Evolutionary conservation across 169 alveolate species (phyloP), one percentile per base, ranked within the genome.

Genomic region (Cyclospora cayetanensis): DNA sequence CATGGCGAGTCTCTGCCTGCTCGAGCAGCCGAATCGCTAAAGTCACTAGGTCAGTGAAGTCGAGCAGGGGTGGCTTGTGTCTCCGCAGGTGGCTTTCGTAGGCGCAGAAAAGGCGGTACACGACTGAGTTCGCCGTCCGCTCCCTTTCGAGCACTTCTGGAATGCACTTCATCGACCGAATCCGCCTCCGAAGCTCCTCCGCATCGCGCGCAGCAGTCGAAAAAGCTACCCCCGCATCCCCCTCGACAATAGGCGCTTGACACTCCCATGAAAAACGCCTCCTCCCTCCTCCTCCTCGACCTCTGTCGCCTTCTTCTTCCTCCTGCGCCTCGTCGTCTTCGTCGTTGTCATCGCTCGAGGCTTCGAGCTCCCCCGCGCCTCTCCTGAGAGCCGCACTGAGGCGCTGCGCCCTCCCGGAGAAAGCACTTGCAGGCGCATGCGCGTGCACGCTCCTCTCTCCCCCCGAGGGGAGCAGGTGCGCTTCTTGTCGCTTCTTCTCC

Each of bases 41-140:
- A 63, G 83, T 87, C 63, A 94, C 84, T 39, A 95, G 50, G 46
- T 90, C 95, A 0, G 95, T 83, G 84, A 89, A 94, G 93, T 94
- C 97, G 63, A 95, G 85, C 52, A 90, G 90, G 92, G 94, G 93
- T 11, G 95, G 93, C 27, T 94, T 80, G 79, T 85, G 68, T 39
- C 52, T 39, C 35, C 74, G 63, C 68, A 92, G 93, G 92, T 34
- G 68, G 77, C 46, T 90, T 31, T 35, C 77, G 91, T 84, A 92
- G 90, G 52, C 70, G 50, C 50, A n/a, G 31, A 80, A 76, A 60
- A 65, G 91, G 52, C 50, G 76, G 9, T 15, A 91, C 66, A 42
- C 90, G 39, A 27, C 82, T 82, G 89, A 46, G 52, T 42, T 65
- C 65, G 53, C 95, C 65, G 66, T 66, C 52, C 66, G 83, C 55